Evolutionary conservation across 805 yeast genomes (phyloP), one percentile per base, ranked within the genome.

Genomic region (Metschnikowia similis): DNA sequence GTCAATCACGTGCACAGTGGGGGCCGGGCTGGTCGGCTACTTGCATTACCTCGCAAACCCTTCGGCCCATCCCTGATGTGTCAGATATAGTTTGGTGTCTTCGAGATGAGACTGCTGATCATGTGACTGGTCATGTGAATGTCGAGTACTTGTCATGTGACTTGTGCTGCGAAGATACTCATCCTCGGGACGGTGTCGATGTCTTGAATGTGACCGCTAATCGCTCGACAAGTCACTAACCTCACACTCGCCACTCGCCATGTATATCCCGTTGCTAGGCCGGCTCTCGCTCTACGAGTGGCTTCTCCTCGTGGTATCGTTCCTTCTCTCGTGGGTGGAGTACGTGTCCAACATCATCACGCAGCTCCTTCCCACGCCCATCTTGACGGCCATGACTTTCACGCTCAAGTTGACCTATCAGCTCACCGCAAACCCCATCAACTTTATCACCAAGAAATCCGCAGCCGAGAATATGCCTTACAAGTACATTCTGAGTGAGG

Each of bases 261-360:
- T 57, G 60, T 49, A 50, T 29, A 38, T 57, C 11, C 61, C 61
- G 2, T 48, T 57, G 31, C 47, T 59, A 26, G 55, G 82, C 4
- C 64, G 84, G 47, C 62, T 82, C 37, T 67, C 77, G 3, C 36
- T 76, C 6, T 49, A 67, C 6, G 85, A 82, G 58, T 79, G 83
- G 74, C 75, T 79, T 2, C 64, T 80, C 9, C 71, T 79, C 10
- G 41, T 71, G 4, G 47, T 71, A 0, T 76, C 81, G 8, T 65
- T 82, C 45, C 16, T 74, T 6, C 61, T 78, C 27, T 76, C 81
- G 1, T 80, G 82, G 72, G 40, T 73, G 2, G 87, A 82, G 56
- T 75, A 72, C 43, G 55, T 76, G 9, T 57, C 76, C 13, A 67
- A 82, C 2, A 47, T 72, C 39, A 67, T 80, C 45, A 73, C 84